Evolutionary conservation across 345 rosid species (phyloP).

Genomic region (Crucihimalaya himalaica): DNA sequence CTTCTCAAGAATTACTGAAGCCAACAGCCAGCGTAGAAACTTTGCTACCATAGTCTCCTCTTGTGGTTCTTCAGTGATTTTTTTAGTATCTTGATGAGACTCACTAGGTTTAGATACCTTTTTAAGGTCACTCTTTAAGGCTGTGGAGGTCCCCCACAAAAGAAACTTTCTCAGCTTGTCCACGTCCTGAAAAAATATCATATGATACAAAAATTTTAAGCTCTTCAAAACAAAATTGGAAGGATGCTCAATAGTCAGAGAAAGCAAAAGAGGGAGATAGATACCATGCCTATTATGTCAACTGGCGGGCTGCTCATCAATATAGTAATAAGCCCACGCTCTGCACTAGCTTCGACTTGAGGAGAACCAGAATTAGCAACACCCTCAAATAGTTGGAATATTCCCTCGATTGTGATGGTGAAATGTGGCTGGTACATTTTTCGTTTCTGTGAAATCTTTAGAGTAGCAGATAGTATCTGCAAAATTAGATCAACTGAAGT

Average conservation of each 20-base stretch:
- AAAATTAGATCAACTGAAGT: slow-evolving; percentile 47
- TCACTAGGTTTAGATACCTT: slow-evolving; percentile 32
- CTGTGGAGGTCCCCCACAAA: slow-evolving; percentile 70
- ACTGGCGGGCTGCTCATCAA: slow-evolving; percentile 71
- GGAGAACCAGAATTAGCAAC: slow-evolving; percentile 39
- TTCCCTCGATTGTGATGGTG: slow-evolving; percentile 62
- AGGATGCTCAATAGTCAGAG: slow-evolving; percentile 16
- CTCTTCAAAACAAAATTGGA: slow-evolving; percentile 17
- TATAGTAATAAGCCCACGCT: slow-evolving; percentile 61
- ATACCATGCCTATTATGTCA: slow-evolving; percentile 63
- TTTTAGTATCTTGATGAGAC: slow-evolving; percentile 28
- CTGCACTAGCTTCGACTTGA: slow-evolving; percentile 45
- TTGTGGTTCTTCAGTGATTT: slow-evolving; percentile 39
- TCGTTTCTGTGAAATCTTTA: slow-evolving; percentile 75
- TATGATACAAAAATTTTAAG: slow-evolving; percentile 6
- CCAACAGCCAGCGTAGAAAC: slow-evolving; percentile 84
- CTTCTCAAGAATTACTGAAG: slow-evolving; percentile 69
- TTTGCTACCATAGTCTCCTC: slow-evolving; percentile 67
- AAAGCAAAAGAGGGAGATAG: slow-evolving; percentile 29
- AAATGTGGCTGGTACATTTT: slow-evolving; percentile 73
- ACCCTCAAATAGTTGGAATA: slow-evolving; percentile 60
- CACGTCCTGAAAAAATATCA: slow-evolving; percentile 52
- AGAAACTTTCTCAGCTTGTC: slow-evolving; percentile 67
- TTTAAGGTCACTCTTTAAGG: slow-evolving; percentile 53
- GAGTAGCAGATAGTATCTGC: slow-evolving; percentile 53